A percentile compares a stretch with the other conserved stretches of the same genome.
Conservation (phyloP, 352 stramenopile genomes). For the Globisporangium orthogonon region DNA sequence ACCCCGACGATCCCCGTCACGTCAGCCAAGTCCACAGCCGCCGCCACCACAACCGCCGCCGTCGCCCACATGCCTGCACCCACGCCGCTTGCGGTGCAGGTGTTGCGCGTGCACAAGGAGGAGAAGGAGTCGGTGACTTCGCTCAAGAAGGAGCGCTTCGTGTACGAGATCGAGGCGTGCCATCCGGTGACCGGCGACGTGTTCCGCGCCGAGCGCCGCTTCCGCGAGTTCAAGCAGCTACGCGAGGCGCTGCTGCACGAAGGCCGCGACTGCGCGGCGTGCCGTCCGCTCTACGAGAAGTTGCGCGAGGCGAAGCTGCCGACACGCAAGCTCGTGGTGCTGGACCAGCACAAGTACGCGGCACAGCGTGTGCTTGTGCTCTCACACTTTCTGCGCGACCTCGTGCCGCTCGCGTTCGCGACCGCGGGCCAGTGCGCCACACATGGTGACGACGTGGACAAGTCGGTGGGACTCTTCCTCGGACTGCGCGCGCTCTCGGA, state of each 20-base stretch:
- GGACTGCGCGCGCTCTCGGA: slow-evolving; percentile 36
- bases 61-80: neutral
- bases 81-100: slow-evolving; percentile 40
- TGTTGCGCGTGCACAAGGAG: slow-evolving; percentile 49
- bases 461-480: slow-evolving; percentile 57
- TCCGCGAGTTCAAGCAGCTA: slow-evolving; percentile 66
- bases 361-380: slow-evolving; percentile 47
- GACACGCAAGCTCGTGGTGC: slow-evolving; percentile 38
- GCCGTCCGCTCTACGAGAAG: slow-evolving; percentile 38
- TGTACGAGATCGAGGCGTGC: slow-evolving; percentile 75
- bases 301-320: slow-evolving; percentile 48
- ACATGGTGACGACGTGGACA: slow-evolving; percentile 56
- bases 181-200: slow-evolving; percentile 52
- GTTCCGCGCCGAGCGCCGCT: slow-evolving; percentile 42
- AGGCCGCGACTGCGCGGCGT: slow-evolving; percentile 41
- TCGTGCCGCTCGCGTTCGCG: slow-evolving; percentile 34
- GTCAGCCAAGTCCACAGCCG: slow-evolving; percentile 1
- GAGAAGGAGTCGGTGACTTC: slow-evolving; percentile 30
- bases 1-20: slow-evolving; percentile 9
- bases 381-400: slow-evolving; percentile 53
- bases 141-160: slow-evolving; percentile 60
- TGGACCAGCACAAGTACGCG: slow-evolving; percentile 58
- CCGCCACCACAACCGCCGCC: too few relatives aligned
- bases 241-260: slow-evolving; percentile 54
- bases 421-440: slow-evolving; percentile 32